A percentile compares a stretch with the other conserved stretches of the same genome.
Evolutionary conservation across 345 rosid genomes (phyloP).

Genomic region (Physaria fendleri): DNA sequence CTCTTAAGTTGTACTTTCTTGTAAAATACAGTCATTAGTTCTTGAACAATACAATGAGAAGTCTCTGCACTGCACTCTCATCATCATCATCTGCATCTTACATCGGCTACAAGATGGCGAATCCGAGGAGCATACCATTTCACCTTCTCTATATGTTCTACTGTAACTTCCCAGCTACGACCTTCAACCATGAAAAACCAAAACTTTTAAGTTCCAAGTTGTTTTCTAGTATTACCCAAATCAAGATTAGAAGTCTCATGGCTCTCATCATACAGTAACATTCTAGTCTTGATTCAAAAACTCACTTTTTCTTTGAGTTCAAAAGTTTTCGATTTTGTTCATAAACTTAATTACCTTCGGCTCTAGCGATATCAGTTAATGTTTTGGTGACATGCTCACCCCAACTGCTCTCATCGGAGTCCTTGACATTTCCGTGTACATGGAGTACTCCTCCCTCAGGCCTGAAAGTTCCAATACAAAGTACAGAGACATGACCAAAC

Average conservation of each 20-base stretch:
- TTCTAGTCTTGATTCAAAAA: background rate
- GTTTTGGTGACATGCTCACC: conserved; percentile 43
- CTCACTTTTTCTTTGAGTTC: background rate
- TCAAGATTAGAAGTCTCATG: background rate
- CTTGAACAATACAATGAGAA: conserved; percentile 4
- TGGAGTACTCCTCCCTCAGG: conserved; percentile 76
- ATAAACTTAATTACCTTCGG: conserved; percentile 53
- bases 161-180: conserved; percentile 57
- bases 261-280: background rate
- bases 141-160: conserved; percentile 75
- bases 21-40: background rate
- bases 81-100: conserved; percentile 44
- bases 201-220: background rate
- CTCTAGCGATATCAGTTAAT: conserved; percentile 48
- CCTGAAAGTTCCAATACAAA: conserved; percentile 40
- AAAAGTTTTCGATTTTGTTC: background rate
- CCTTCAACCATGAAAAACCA: conserved; percentile 39
- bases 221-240: background rate
- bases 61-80: background rate
- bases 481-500: background rate
- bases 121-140: conserved; percentile 95
- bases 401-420: conserved; percentile 62
- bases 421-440: conserved; percentile 85
- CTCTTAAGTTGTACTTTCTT: background rate
- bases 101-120: conserved; percentile 87